Conservation (phyloP, 352 stramenopile species). For the Phytophthora brassicae region DNA sequence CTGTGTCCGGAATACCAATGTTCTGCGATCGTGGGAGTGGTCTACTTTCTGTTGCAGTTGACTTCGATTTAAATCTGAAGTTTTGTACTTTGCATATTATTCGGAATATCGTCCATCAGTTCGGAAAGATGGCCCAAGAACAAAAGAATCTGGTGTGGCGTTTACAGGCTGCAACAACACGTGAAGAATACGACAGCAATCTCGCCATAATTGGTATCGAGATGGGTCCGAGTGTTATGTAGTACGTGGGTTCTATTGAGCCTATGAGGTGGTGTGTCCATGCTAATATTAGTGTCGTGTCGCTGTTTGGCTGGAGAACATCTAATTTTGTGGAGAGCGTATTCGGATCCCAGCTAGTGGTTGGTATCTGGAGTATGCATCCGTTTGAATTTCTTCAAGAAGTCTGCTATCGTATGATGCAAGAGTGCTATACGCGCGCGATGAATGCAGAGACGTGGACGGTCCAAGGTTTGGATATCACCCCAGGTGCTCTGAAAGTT, state of each 20-base stretch:
- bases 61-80: too few relatives aligned
- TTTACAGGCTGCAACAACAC: background rate
- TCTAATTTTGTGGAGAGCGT: slow-evolving; percentile 10
- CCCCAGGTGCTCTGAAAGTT: background rate
- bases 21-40: too few relatives aligned
- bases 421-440: background rate
- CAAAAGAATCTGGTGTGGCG: background rate
- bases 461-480: background rate
- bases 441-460: background rate
- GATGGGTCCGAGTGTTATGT: background rate
- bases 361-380: background rate
- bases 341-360: background rate
- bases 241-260: background rate
- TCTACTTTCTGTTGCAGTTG: too few relatives aligned
- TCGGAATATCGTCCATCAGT: too few relatives aligned
- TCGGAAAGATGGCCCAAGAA: too few relatives aligned
- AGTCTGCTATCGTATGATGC: background rate
- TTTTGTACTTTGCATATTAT: too few relatives aligned
- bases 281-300: slow-evolving; percentile 1
- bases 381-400: too few relatives aligned
- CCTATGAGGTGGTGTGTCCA: slow-evolving; percentile 3
- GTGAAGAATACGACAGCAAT: background rate
- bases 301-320: slow-evolving; percentile 7
- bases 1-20: too few relatives aligned
- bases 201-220: background rate